A percentile compares a stretch with the other conserved stretches of the same genome.
Conservation (phyloP, 345 rosid genomes). For the Conringia planisiliqua region DNA sequence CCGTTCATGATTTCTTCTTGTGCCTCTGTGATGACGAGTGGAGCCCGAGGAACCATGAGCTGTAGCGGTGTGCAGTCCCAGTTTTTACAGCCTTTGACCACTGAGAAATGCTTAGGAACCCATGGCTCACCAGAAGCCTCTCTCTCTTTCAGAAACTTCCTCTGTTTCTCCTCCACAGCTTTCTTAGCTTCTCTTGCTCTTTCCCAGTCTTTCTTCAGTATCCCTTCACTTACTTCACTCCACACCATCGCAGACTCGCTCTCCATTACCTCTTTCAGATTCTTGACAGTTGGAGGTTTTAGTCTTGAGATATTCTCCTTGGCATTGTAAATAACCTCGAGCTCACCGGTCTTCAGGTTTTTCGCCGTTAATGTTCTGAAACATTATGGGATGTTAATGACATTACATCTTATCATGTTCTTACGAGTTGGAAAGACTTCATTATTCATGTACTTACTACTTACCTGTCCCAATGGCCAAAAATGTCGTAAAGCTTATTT, state of each 20-base stretch:
- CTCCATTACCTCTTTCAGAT: constrained; percentile 45
- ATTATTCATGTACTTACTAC: constrained; percentile 26
- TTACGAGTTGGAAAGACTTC: not conserved
- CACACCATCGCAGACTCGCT: constrained; percentile 65
- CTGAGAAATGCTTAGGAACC: constrained; percentile 61
- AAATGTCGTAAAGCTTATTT: constrained; percentile 42
- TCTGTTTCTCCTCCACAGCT: constrained; percentile 59
- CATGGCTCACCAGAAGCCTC: constrained; percentile 47
- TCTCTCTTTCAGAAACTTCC: constrained; percentile 47
- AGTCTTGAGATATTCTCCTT: constrained; percentile 47
- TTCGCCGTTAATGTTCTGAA: constrained; percentile 54
- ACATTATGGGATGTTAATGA: not conserved
- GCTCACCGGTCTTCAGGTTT: constrained; percentile 44
- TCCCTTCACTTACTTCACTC: constrained; percentile 60
- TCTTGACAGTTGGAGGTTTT: constrained; percentile 54
- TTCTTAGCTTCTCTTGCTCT: constrained; percentile 69
- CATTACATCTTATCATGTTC: not conserved
- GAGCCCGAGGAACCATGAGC: constrained; percentile 55
- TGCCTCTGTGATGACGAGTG: constrained; percentile 33
- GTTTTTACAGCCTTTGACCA: constrained; percentile 36
- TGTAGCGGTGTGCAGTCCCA: constrained; percentile 60
- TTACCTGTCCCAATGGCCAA: constrained; percentile 88
- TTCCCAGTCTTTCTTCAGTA: constrained; percentile 63
- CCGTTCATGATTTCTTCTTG: not conserved
- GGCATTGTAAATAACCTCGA: constrained; percentile 54